These are phyloP conservation scores for Populus euphratica DNA, from an alignment of 345 rosid species.

Conservation along the genomic window DNA sequence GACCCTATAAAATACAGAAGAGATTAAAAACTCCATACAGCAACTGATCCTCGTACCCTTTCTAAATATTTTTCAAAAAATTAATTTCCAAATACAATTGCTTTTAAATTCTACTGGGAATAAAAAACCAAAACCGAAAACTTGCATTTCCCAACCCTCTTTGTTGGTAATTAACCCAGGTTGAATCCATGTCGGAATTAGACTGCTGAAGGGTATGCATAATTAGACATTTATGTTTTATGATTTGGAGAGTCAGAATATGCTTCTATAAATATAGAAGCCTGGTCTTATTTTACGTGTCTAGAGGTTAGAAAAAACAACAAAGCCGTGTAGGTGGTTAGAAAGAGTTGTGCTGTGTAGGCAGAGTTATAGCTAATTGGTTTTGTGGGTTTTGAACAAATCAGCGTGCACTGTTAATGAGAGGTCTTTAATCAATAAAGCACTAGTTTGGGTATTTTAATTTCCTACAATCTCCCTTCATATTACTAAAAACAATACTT, in stretches of 20 bases:
- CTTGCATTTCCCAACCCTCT: background rate
- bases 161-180: background rate
- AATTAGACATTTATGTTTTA: background rate
- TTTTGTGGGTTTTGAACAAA: background rate
- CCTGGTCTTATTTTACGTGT: background rate
- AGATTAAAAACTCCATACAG: background rate
- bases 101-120: background rate
- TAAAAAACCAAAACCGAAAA: background rate
- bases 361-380: background rate
- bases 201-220: background rate
- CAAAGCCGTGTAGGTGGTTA: background rate
- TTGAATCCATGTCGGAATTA: background rate
- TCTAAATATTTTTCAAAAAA: too few relatives aligned
- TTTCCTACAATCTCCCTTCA: too few relatives aligned
- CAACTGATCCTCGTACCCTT: background rate
- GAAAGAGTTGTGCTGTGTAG: background rate
- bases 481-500: background rate
- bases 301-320: too few relatives aligned
- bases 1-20: constrained; percentile 53
- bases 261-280: background rate
- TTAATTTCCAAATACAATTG: background rate
- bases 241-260: background rate
- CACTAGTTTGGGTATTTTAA: too few relatives aligned
- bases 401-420: background rate
- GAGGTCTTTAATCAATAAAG: background rate